A percentile compares a stretch with the other conserved stretches of the same genome.
These are phyloP conservation scores for Phytopythium aichiense DNA, from an alignment of 352 stramenopile species.

Conservation along the genomic window DNA sequence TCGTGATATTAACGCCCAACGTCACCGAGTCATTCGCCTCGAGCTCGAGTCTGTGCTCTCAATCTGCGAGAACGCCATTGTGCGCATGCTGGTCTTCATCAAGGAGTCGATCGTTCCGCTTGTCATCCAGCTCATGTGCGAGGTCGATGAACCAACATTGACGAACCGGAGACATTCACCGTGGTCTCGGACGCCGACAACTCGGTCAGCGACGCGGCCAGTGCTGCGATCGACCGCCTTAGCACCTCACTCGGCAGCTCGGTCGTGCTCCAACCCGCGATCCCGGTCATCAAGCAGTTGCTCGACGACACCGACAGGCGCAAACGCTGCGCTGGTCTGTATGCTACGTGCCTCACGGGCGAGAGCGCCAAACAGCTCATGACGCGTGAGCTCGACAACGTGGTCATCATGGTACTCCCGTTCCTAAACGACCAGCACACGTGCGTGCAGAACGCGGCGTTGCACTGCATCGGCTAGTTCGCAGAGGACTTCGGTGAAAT, in stretches of 20 bases:
- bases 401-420: slow-evolving; percentile 60
- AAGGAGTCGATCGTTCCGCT: slow-evolving; percentile 66
- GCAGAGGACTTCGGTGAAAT: slow-evolving; percentile 81
- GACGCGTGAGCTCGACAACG: slow-evolving; percentile 71
- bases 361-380: slow-evolving; percentile 78
- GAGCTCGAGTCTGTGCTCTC: slow-evolving; percentile 80
- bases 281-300: slow-evolving; percentile 69
- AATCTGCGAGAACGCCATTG: slow-evolving; percentile 78
- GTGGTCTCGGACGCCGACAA: slow-evolving; percentile 58
- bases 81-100: slow-evolving; percentile 67
- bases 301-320: slow-evolving; percentile 61
- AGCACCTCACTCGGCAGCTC: slow-evolving; percentile 65
- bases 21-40: slow-evolving; percentile 17
- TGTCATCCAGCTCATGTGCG: slow-evolving; percentile 75
- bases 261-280: slow-evolving; percentile 67
- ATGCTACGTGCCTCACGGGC: slow-evolving; percentile 70
- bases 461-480: slow-evolving; percentile 83
- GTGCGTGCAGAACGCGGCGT: slow-evolving; percentile 75
- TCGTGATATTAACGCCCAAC: too few relatives aligned
- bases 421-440: slow-evolving; percentile 69
- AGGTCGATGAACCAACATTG: slow-evolving; percentile 79
- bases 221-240: slow-evolving; percentile 73
- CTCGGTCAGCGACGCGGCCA: slow-evolving; percentile 61
- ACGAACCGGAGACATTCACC: slow-evolving; percentile 76
- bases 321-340: slow-evolving; percentile 75